Conservation (phyloP, 2,329 filamentous ascomycete genomes). For the Aplosporella prunicola region DNA sequence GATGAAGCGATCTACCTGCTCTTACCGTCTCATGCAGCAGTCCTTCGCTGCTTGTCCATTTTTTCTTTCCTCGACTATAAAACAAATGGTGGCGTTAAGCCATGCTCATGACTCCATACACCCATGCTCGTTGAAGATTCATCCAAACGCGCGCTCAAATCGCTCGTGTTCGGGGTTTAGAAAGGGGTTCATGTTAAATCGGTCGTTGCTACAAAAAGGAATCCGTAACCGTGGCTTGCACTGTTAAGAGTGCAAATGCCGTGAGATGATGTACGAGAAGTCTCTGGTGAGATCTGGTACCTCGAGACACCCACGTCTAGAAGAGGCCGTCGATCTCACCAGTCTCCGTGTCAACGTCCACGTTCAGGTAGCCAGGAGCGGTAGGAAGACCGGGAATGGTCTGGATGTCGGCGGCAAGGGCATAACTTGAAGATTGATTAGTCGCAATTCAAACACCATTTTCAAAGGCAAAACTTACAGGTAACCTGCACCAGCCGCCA, state of each 20-base stretch:
- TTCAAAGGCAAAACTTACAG: conserved; percentile 47
- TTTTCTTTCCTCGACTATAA: too few species aligned
- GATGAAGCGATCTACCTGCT: too few species aligned
- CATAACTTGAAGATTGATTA: conserved; percentile 53
- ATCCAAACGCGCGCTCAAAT: too few species aligned
- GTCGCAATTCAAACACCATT: conserved; percentile 19
- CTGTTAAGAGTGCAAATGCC: conserved; percentile 2
- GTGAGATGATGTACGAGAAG: background rate
- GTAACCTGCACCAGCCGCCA: conserved; percentile 91
- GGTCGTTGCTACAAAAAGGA: too few species aligned
- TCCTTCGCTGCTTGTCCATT: too few species aligned
- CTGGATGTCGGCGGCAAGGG: conserved; percentile 92
- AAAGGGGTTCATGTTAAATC: too few species aligned
- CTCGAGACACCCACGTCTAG: conserved; percentile 38
- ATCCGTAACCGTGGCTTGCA: background rate
- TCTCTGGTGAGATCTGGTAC: background rate
- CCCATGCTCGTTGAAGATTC: too few species aligned
- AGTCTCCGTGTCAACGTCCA: conserved; percentile 55
- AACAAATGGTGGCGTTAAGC: too few species aligned
- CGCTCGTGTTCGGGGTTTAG: too few species aligned
- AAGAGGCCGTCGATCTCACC: conserved; percentile 64
- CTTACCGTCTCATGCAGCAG: too few species aligned
- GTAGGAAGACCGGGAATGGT: conserved; percentile 95
- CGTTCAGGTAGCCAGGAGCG: conserved; percentile 89
- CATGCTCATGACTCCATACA: too few species aligned